These are phyloP conservation scores for Chalciporus piperatus DNA, from an alignment of 768 basidiomycete genomes.

Conservation along the genomic window DNA sequence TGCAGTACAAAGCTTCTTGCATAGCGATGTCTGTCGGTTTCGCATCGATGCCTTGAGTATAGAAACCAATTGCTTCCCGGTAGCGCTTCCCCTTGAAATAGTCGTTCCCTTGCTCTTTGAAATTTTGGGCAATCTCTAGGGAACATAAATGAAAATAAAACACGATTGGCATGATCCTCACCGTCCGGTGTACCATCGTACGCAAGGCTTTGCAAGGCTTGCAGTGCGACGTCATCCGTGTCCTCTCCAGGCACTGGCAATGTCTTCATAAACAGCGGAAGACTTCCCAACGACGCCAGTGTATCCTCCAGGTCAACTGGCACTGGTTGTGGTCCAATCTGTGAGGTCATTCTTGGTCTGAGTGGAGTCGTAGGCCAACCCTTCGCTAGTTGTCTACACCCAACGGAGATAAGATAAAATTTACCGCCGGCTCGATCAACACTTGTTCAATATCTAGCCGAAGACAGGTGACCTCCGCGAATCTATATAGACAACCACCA, in stretches of 20 bases:
- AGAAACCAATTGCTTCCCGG: constrained; percentile 86
- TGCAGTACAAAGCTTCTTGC: constrained; percentile 71
- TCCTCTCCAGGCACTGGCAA: constrained; percentile 79
- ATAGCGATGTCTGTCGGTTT: constrained; percentile 63
- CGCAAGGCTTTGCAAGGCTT: constrained; percentile 81
- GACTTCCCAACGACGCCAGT: constrained; percentile 50
- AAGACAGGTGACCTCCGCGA: background rate
- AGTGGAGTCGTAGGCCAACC: background rate
- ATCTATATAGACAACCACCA: background rate
- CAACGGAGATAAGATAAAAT: constrained; percentile 27
- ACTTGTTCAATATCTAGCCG: constrained; percentile 9
- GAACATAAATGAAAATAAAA: background rate
- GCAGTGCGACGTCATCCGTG: constrained; percentile 57
- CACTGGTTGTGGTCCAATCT: constrained; percentile 25
- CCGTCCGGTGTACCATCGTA: constrained; percentile 94
- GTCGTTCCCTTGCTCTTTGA: constrained; percentile 95
- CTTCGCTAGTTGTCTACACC: background rate
- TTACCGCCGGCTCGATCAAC: background rate
- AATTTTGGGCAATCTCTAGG: constrained; percentile 84
- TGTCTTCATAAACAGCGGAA: constrained; percentile 92
- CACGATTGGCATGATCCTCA: constrained; percentile 30
- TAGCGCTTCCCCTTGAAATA: constrained; percentile 86
- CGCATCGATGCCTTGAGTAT: constrained; percentile 85
- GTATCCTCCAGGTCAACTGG: constrained; percentile 32
- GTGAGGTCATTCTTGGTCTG: constrained; percentile 15